Conservation (phyloP, 768 basidiomycete genomes). For the Tricholoma terreum region DNA sequence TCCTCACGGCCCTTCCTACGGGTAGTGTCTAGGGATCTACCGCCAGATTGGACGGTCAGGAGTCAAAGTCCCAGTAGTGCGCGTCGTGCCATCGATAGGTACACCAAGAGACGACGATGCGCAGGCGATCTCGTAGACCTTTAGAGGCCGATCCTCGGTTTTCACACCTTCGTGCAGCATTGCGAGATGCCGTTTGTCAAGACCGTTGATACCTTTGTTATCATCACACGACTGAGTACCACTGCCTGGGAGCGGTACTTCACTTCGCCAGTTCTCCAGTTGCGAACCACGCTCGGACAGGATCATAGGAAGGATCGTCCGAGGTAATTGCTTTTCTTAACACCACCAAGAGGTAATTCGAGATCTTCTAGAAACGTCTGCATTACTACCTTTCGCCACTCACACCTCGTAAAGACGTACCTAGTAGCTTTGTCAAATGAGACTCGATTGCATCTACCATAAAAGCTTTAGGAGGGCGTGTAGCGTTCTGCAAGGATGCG, state of each 20-base stretch:
- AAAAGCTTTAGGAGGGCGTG: not conserved
- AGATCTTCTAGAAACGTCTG: not conserved
- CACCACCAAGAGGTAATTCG: not conserved
- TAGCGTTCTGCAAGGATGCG: too few relatives aligned
- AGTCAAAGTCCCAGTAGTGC: not conserved
- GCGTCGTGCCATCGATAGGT: not conserved
- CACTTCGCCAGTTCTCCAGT: slow-evolving; percentile 1
- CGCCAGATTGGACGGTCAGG: not conserved
- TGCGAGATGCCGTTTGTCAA: not conserved
- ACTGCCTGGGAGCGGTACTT: slow-evolving; percentile 2
- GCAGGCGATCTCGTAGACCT: not conserved
- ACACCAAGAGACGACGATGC: not conserved
- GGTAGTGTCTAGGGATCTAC: too few relatives aligned
- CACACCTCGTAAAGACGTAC: not conserved
- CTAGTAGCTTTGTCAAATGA: not conserved
- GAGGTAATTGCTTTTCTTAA: not conserved
- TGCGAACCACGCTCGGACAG: not conserved
- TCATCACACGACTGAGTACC: not conserved
- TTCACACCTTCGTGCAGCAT: not conserved
- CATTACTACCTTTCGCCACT: not conserved
- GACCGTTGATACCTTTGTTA: slow-evolving; percentile 1
- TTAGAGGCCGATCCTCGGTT: not conserved
- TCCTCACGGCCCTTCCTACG: not conserved
- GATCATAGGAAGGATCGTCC: not conserved
- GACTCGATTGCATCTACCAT: not conserved